phyloP scores from a whole-genome alignment of 2,329 filamentous ascomycete species.

The Westerdykella sp. region DNA sequence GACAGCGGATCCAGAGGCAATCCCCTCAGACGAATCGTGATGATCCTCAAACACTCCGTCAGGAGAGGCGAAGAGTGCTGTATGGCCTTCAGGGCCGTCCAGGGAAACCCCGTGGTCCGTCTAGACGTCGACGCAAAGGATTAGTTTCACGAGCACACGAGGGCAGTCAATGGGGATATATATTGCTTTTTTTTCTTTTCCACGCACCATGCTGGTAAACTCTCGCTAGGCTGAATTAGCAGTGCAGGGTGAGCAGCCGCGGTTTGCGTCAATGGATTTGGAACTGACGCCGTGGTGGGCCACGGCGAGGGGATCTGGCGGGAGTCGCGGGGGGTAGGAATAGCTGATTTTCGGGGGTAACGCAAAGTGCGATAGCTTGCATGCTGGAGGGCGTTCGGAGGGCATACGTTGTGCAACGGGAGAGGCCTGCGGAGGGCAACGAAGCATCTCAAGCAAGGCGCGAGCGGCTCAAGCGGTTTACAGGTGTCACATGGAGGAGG shows the following conservation, averaged over 20 bases:
- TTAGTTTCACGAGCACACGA: constrained; percentile 1
- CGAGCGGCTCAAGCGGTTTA: constrained; percentile 1
- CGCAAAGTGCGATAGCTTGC: constrained; percentile 31
- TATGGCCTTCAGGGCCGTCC: constrained; percentile 16
- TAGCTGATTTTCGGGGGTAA: constrained; percentile 16
- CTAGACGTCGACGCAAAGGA: constrained; percentile 13
- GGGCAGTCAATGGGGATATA: constrained; percentile 5
- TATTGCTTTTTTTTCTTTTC: constrained; percentile 23
- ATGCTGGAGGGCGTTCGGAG: constrained; percentile 27
- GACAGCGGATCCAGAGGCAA: constrained; percentile 5
- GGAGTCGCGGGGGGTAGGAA: constrained; percentile 14
- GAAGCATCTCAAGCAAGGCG: constrained; percentile 19
- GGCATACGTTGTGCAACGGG: constrained; percentile 28
- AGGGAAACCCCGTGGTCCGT: constrained; percentile 22
- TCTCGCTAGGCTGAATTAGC: no score
- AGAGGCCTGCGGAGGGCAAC: constrained; percentile 21
- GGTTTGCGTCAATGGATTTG: constrained; percentile 31
- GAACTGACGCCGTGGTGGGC: constrained; percentile 20
- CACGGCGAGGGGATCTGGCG: constrained; percentile 9
- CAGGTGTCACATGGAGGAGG: not conserved
- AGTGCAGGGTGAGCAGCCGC: constrained; percentile 11
- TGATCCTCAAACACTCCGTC: constrained; percentile 6
- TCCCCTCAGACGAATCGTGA: constrained; percentile 12
- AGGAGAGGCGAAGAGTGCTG: constrained; percentile 4
- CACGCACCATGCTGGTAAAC: constrained; percentile 33